Conservation (phyloP, 2,329 filamentous ascomycete species). For the Ophiostoma sp. region DNA sequence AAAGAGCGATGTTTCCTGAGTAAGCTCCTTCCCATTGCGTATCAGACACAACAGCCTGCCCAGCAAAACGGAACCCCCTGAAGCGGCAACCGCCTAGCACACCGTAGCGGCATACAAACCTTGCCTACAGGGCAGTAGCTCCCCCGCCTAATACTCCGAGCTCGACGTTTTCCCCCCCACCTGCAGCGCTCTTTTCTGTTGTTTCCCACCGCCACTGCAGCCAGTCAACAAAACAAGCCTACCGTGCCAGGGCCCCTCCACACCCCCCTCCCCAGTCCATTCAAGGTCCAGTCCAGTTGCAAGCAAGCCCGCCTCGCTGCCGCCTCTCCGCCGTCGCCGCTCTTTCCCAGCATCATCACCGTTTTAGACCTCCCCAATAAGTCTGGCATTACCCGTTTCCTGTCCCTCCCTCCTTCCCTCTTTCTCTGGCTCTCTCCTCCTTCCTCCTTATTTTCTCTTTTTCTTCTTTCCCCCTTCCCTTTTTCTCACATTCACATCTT, state of each 20-base stretch:
- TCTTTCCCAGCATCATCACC: constrained; percentile 30
- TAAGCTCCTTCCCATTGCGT: constrained; percentile 23
- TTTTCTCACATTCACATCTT: not conserved
- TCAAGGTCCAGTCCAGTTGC: not conserved
- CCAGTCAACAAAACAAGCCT: constrained; percentile 8
- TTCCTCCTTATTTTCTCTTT: not conserved
- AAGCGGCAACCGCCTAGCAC: not conserved
- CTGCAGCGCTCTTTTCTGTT: constrained; percentile 9
- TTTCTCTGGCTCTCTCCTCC: constrained; percentile 3
- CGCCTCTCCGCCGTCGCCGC: constrained; percentile 18
- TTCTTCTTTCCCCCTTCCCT: not conserved
- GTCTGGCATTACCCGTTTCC: constrained; percentile 12
- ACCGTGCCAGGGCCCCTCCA: constrained; percentile 6
- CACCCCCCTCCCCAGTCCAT: not conserved
- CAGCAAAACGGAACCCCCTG: constrained; percentile 18
- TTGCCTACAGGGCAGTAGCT: constrained; percentile 19
- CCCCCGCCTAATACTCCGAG: constrained; percentile 16
- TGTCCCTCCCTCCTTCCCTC: constrained; percentile 18
- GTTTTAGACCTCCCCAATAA: constrained; percentile 25
- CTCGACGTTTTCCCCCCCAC: constrained; percentile 2
- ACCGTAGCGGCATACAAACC: not conserved
- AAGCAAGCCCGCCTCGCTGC: not conserved
- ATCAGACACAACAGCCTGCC: not conserved
- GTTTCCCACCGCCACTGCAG: constrained; percentile 17
- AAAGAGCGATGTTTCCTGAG: constrained; percentile 24